These are phyloP conservation scores for Vigna unguiculata DNA, from an alignment of 306 rosid genomes.

Conservation along the genomic window DNA sequence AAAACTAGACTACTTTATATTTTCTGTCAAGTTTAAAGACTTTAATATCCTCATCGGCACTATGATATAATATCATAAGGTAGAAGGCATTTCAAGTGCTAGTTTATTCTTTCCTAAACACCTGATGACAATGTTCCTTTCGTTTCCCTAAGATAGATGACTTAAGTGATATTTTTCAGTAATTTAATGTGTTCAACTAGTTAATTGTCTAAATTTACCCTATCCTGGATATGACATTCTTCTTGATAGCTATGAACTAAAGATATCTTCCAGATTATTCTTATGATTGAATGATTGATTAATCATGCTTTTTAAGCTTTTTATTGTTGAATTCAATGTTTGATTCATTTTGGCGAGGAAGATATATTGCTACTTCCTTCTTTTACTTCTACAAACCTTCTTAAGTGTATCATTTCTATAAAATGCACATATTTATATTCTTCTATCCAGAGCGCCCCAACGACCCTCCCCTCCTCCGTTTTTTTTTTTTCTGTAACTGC, in stretches of 20 bases:
- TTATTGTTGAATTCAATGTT: not conserved
- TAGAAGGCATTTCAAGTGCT: not conserved
- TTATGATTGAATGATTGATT: not conserved
- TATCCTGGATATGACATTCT: not conserved
- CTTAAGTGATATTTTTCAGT: not conserved
- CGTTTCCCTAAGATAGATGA: not conserved
- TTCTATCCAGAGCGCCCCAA: no score
- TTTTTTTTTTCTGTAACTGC: conserved; percentile 1
- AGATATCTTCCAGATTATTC: not conserved
- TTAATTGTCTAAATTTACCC: conserved; percentile 26
- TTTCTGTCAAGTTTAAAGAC: not conserved
- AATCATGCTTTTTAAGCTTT: not conserved
- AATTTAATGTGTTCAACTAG: not conserved
- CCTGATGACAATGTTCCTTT: not conserved
- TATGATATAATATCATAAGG: not conserved
- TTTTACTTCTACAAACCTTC: not conserved
- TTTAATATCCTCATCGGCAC: not conserved
- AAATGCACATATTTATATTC: conserved; percentile 23
- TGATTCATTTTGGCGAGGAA: not conserved
- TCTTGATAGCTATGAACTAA: not conserved
- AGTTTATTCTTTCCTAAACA: conserved; percentile 2
- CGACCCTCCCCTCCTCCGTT: no score
- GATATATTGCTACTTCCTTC: not conserved
- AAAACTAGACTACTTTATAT: not conserved
- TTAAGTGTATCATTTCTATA: not conserved